A percentile compares a stretch with the other conserved stretches of the same genome.
Evolutionary conservation across 78 protist genomes (phyloP).

Genomic region (Dictyostelium capitatum): DNA sequence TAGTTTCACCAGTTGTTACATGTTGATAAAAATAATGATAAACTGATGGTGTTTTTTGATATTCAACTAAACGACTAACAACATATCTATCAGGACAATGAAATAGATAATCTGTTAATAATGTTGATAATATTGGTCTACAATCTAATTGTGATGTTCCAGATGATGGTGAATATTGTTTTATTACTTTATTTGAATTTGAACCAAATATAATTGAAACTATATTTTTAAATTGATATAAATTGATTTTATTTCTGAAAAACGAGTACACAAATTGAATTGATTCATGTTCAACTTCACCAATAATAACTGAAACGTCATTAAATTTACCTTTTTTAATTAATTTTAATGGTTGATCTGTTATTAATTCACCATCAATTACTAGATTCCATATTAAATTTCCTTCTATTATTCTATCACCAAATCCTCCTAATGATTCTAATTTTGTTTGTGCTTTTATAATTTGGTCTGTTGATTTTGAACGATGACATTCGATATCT

Average conservation of each 20-base stretch:
- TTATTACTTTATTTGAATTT: neutral
- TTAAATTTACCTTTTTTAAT: constrained; percentile 14
- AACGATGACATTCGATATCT: constrained; percentile 14
- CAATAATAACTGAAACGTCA: constrained; percentile 54
- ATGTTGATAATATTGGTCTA: constrained; percentile 29
- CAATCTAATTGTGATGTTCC: neutral
- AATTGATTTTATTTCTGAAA: neutral
- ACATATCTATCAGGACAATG: constrained; percentile 36
- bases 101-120: constrained; percentile 39
- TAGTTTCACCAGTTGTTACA: neutral
- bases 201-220: constrained; percentile 1
- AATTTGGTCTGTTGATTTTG: neutral
- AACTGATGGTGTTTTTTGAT: neutral
- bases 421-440: neutral
- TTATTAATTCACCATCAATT: constrained; percentile 21
- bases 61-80: neutral
- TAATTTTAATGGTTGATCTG: constrained; percentile 30
- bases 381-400: constrained; percentile 69
- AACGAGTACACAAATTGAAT: constrained; percentile 3
- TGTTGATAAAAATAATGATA: constrained; percentile 53
- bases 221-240: neutral
- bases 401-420: too few relatives aligned
- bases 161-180: neutral
- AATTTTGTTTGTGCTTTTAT: constrained; percentile 18
- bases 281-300: constrained; percentile 37